Conservation (phyloP, 495 filamentous ascomycete genomes). For the Neurospora discreta region DNA sequence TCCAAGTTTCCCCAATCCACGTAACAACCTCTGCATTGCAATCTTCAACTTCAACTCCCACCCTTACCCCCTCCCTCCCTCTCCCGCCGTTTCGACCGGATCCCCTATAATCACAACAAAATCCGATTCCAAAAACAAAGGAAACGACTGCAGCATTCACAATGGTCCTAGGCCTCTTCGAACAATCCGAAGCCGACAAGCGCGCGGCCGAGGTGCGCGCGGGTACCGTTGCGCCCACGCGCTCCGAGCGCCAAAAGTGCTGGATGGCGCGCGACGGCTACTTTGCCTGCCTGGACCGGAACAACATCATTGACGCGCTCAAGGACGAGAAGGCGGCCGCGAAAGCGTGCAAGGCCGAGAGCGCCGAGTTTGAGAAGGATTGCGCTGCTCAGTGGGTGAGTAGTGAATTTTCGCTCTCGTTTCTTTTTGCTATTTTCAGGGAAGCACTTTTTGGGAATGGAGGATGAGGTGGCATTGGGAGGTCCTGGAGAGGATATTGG, state of each 20-base stretch:
- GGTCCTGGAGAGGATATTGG: not conserved
- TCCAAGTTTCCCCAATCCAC: not conserved
- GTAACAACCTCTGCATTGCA: too few species aligned
- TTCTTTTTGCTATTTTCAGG: too few species aligned
- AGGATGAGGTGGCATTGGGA: not conserved
- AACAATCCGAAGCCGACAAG: slow-evolving; percentile 33
- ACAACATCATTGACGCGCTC: slow-evolving; percentile 75
- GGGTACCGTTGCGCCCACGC: slow-evolving; percentile 62
- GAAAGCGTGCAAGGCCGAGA: slow-evolving; percentile 55
- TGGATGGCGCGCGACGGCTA: slow-evolving; percentile 80
- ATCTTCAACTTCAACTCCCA: too few species aligned
- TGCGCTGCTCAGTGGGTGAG: slow-evolving; percentile 45
- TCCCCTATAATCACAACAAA: too few species aligned
- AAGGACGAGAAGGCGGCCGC: slow-evolving; percentile 53
- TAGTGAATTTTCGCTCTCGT: not conserved
- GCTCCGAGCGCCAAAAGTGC: slow-evolving; percentile 65
- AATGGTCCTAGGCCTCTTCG: slow-evolving; percentile 36
- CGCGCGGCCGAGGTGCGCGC: slow-evolving; percentile 41
- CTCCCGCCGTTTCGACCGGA: too few species aligned
- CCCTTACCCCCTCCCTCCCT: too few species aligned
- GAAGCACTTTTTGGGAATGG: not conserved
- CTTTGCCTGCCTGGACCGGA: slow-evolving; percentile 71
- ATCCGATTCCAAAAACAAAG: too few species aligned
- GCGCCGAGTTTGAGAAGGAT: slow-evolving; percentile 56
- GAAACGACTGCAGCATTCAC: not conserved